Conservation (phyloP, 2,329 filamentous ascomycete species). For the Talaromyces sp. region DNA sequence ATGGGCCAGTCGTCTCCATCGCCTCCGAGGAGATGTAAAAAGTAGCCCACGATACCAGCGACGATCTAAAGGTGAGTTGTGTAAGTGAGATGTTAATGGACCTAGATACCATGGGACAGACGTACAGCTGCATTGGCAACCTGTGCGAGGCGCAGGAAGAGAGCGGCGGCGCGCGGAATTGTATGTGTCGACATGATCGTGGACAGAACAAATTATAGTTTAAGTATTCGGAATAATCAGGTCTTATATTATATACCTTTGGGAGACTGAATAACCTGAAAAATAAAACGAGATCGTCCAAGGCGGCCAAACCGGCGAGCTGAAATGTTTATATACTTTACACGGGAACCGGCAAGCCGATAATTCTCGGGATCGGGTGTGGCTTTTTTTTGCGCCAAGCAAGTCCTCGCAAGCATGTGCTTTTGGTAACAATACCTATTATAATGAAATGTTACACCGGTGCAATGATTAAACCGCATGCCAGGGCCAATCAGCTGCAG, state of each 20-base stretch:
- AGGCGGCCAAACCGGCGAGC: neutral
- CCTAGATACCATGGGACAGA: conserved; percentile 2
- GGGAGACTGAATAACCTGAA: neutral
- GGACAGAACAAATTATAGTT: neutral
- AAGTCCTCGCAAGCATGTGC: neutral
- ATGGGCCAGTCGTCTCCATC: conserved; percentile 48
- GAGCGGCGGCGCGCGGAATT: neutral
- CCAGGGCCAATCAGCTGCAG: neutral
- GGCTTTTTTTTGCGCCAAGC: neutral
- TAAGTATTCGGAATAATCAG: neutral
- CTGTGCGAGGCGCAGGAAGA: conserved; percentile 31
- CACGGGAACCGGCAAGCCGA: neutral
- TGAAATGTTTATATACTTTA: neutral
- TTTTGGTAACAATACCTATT: neutral
- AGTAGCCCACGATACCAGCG: conserved; percentile 62
- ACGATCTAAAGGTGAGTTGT: conserved; percentile 40
- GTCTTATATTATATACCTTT: neutral
- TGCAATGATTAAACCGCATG: neutral
- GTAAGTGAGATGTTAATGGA: conserved; percentile 18
- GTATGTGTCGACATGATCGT: neutral
- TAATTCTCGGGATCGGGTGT: neutral
- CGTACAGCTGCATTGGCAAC: conserved; percentile 63
- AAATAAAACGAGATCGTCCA: neutral
- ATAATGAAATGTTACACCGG: too few species aligned
- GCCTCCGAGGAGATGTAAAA: conserved; percentile 48